Conservation (phyloP, 2,329 filamentous ascomycete species). For the Helotiales sp. region DNA sequence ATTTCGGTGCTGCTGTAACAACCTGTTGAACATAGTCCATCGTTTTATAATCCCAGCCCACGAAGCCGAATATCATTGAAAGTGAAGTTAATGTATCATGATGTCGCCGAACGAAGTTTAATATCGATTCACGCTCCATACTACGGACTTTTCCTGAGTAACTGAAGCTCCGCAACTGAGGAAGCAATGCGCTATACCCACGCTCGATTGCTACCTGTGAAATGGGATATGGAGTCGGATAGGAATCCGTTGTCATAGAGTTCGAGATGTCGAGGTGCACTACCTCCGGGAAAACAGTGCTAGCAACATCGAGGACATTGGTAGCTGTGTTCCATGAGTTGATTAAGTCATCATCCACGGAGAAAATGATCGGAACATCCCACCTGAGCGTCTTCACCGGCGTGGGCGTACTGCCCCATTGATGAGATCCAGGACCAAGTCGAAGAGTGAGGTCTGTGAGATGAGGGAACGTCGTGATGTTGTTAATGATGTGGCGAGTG, state of each 20-base stretch:
- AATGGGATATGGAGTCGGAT: not conserved
- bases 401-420: not conserved
- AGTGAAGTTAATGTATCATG: constrained; percentile 2
- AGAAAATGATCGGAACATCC: not conserved
- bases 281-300: not conserved
- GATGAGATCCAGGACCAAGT: not conserved
- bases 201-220: not conserved
- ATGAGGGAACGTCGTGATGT: not conserved
- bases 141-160: not conserved
- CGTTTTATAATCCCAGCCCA: not conserved
- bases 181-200: not conserved
- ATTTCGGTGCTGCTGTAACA: not conserved
- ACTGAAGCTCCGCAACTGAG: not conserved
- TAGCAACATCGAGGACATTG: not conserved
- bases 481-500: not conserved
- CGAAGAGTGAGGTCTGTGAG: not conserved
- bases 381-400: not conserved
- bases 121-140: not conserved
- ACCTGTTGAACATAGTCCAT: not conserved
- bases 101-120: constrained; percentile 3
- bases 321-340: constrained; percentile 1
- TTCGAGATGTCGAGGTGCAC: not conserved
- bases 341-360: not conserved
- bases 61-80: not conserved
- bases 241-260: not conserved